Base-by-base conservation (phyloP, 2,329 filamentous ascomycete genomes). In the Pseudomassariella vexata region DNA sequence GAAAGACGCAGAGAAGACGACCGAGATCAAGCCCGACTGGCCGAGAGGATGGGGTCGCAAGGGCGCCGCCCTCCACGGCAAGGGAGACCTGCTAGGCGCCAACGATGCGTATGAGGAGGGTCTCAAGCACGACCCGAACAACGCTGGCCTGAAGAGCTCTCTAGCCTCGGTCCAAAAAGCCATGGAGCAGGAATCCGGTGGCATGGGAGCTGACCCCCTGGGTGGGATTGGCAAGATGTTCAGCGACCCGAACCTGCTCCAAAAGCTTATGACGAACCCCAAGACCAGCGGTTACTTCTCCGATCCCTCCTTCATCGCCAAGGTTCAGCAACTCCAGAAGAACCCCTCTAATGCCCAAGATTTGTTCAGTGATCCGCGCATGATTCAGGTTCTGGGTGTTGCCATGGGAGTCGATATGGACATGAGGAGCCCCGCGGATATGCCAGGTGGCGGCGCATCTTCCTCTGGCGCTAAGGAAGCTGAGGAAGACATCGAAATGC, bases 1-100 rank as follows among this genome's bases (percentile, higher is more conserved):
- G 17, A 73, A 83, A 42, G 92, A 98, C 70, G 92, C 92, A 36
- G 82, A 82, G 55, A 95, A 95, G 73, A 92, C 87, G 3, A 94
- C 84, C 34, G 78, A 94, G 63, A 70, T 98, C 59, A 96, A 98
- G 72, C 84, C 90, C 9, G 92, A 96, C 69, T 98, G 92, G 92
- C 80, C 87, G 38, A 96, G 96, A 66, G 92, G 92, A 45, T 95
- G 87, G 83, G 82, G 85, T 37, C 81, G 92, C 39, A 95, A 95
- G 61, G 92, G 90, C 45, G 82, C 88, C 42, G 92, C 92, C 35
- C 72, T 89, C 20, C 92, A 95, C 59, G 92, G 92, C 27, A 68
- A 81, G 38, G 86, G 89, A 31, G 87, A 98, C 56, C 72, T 96
- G 15, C 68, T 92, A 30, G 84, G 78, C 28, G 88, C 92, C 20